Evolutionary conservation across 2,329 filamentous ascomycete genomes (phyloP).

Genomic region (Cordyceps cicadae): DNA sequence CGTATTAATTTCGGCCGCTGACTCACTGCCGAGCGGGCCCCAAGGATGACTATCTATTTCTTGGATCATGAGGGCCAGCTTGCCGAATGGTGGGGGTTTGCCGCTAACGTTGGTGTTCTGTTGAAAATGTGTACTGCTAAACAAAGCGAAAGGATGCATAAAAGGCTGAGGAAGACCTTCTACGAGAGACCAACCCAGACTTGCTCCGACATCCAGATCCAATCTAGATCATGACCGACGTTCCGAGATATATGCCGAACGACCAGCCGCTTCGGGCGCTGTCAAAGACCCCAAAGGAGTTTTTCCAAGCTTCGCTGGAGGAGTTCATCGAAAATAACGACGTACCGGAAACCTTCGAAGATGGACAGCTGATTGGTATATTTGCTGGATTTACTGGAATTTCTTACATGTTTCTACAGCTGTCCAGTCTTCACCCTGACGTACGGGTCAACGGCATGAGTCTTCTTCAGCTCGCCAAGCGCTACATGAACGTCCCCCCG

Average conservation of each 20-base stretch:
- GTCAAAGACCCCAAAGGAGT: constrained; percentile 19
- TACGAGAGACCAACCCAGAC: neutral
- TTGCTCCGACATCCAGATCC: neutral
- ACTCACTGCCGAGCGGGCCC: neutral
- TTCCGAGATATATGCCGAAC: constrained; percentile 26
- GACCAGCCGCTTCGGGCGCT: constrained; percentile 24
- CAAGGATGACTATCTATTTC: neutral
- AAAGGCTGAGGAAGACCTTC: neutral
- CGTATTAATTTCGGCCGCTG: neutral
- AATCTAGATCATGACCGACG: neutral
- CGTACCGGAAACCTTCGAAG: constrained; percentile 27
- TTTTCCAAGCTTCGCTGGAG: constrained; percentile 28
- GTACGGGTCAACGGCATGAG: constrained; percentile 34
- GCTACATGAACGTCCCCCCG: constrained; percentile 36
- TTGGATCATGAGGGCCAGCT: neutral
- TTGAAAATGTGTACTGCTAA: neutral
- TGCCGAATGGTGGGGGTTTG: neutral
- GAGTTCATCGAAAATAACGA: constrained; percentile 29
- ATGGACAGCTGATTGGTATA: constrained; percentile 35
- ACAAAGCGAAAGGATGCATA: neutral
- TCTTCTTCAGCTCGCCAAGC: constrained; percentile 36
- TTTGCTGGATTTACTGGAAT: constrained; percentile 47
- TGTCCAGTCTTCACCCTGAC: constrained; percentile 36
- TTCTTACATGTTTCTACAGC: constrained; percentile 46
- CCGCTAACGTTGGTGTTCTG: neutral